Percentiles rank a stretch among this genome's conserved stretches.
Conservation (phyloP, 2,329 filamentous ascomycete species). For the Diaporthe longicolla region DNA sequence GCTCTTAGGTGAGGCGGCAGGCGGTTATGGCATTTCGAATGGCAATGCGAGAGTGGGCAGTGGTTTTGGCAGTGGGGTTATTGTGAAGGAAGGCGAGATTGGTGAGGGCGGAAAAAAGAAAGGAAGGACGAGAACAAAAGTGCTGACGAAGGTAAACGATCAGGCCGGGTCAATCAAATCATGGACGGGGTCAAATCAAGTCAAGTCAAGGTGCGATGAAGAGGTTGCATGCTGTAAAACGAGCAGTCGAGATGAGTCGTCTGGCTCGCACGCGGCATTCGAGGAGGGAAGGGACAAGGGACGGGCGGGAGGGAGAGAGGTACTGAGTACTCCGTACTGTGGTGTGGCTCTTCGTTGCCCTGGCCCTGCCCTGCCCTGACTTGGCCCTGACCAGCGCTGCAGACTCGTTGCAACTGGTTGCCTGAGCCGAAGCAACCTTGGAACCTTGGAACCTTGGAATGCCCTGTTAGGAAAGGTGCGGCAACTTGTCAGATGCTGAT, state of each 20-base stretch:
- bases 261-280: constrained; percentile 18
- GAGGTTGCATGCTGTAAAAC: constrained; percentile 30
- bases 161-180: constrained; percentile 28
- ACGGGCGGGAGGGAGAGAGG: constrained; percentile 4
- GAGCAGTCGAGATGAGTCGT: constrained; percentile 31
- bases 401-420: constrained; percentile 32
- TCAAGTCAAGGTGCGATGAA: constrained; percentile 10
- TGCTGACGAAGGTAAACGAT: constrained; percentile 18
- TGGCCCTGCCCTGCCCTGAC: constrained; percentile 6
- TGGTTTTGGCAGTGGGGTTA: constrained; percentile 16
- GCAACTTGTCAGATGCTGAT: constrained; percentile 22
- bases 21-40: constrained; percentile 39
- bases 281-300: constrained; percentile 30
- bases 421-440: constrained; percentile 19
- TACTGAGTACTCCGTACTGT: neutral
- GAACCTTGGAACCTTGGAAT: constrained; percentile 25
- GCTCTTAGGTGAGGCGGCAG: constrained; percentile 38
- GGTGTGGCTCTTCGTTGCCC: neutral
- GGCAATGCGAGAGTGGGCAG: constrained; percentile 30
- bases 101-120: neutral
- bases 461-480: constrained; percentile 25
- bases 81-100: constrained; percentile 22
- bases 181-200: constrained; percentile 18
- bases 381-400: constrained; percentile 24
- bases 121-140: constrained; percentile 22